These are phyloP conservation scores for Coemansia sp. DNA, from an alignment of 192 early-diverging fungal genomes.

Conservation along the genomic window DNA sequence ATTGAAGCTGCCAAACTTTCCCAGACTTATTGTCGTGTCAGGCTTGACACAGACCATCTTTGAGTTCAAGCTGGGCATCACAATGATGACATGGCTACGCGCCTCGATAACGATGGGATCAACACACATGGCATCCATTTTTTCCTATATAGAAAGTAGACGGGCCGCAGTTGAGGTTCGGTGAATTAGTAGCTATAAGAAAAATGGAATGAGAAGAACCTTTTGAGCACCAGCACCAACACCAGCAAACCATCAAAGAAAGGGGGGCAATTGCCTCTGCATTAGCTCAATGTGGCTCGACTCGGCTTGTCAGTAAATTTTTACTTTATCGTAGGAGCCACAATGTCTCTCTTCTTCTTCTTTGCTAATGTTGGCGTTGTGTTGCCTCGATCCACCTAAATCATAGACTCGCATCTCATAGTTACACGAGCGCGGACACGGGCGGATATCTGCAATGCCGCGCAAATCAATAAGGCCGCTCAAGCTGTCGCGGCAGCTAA, in stretches of 20 bases:
- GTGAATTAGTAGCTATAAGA: neutral
- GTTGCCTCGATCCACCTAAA: neutral
- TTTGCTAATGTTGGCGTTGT: neutral
- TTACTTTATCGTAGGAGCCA: neutral
- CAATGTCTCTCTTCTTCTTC: neutral
- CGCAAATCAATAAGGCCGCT: conserved; percentile 36
- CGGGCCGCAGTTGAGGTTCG: neutral
- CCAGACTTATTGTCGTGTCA: conserved; percentile 65
- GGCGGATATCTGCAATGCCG: conserved; percentile 29
- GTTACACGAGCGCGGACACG: neutral
- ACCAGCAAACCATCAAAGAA: neutral
- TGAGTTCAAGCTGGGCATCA: conserved; percentile 81
- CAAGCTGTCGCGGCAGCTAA: conserved; percentile 61
- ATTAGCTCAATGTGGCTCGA: neutral
- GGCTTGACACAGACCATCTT: conserved; percentile 73
- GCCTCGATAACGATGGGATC: conserved; percentile 52
- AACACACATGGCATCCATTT: conserved; percentile 22
- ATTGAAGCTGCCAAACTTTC: conserved; percentile 90
- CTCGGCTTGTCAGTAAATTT: neutral
- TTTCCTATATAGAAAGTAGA: neutral
- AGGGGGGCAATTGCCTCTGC: neutral
- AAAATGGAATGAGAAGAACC: neutral
- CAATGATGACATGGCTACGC: conserved; percentile 69
- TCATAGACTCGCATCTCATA: neutral
- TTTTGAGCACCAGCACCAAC: neutral